phyloP scores from a whole-genome alignment of 352 stramenopile species.

The Pythium rishiriense region DNA sequence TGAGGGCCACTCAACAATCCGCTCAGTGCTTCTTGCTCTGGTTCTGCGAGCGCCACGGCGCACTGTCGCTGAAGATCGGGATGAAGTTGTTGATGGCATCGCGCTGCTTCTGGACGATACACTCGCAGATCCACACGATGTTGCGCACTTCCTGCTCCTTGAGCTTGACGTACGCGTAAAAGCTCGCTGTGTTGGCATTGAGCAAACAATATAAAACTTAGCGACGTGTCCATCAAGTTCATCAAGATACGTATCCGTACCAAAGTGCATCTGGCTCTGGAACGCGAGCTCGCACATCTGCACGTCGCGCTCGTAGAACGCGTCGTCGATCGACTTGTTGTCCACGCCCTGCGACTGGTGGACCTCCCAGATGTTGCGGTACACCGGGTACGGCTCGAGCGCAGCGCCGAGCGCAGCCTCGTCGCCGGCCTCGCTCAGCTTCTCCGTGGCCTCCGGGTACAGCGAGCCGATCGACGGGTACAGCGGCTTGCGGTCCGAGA shows the following conservation, averaged over 20 bases:
- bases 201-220: background rate
- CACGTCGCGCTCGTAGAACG: conserved; percentile 99
- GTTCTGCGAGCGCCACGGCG: conserved; percentile 87
- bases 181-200: conserved; percentile 52
- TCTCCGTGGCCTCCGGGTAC: conserved; percentile 96
- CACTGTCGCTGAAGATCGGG: conserved; percentile 96
- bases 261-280: conserved; percentile 99
- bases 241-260: conserved; percentile 24
- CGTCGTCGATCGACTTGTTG: conserved; percentile 98
- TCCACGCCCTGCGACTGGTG: conserved; percentile 92
- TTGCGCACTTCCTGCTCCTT: conserved; percentile 99
- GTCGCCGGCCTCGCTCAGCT: conserved; percentile 92
- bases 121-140: conserved; percentile 99
- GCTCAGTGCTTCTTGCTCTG: conserved; percentile 59
- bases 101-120: conserved; percentile 98
- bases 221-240: background rate
- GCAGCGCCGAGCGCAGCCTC: conserved; percentile 85
- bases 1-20: background rate
- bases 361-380: conserved; percentile 97
- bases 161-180: conserved; percentile 99
- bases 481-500: conserved; percentile 95
- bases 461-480: conserved; percentile 97
- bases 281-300: conserved; percentile 98
- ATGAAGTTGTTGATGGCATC: conserved; percentile 99
- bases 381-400: conserved; percentile 95